phyloP scores from a whole-genome alignment of 441 rosid species.

The Viola pubescens region DNA sequence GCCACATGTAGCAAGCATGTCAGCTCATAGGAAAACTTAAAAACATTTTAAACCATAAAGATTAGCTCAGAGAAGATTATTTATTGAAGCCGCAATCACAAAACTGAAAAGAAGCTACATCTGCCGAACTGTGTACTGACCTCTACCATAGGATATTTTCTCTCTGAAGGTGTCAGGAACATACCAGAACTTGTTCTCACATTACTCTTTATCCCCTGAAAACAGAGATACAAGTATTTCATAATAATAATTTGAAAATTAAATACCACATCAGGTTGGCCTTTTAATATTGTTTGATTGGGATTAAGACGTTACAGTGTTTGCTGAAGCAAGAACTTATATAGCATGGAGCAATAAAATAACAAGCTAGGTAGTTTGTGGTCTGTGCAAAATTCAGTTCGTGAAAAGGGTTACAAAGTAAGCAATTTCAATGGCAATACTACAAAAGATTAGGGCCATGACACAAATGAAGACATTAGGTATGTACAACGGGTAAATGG shows the following conservation, averaged over 20 bases:
- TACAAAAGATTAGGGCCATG: background rate
- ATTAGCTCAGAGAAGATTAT: constrained; percentile 6
- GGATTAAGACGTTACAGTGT: too few relatives aligned
- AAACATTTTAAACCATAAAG: constrained; percentile 2
- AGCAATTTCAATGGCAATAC: background rate
- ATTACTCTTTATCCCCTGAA: constrained; percentile 79
- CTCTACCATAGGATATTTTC: constrained; percentile 69
- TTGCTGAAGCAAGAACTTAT: too few relatives aligned
- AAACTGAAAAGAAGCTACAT: constrained; percentile 6
- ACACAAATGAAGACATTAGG: background rate
- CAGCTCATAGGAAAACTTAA: background rate
- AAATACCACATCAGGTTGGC: background rate
- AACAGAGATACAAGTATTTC: constrained; percentile 7
- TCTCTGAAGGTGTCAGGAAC: constrained; percentile 67
- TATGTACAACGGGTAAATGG: background rate
- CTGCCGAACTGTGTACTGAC: constrained; percentile 26
- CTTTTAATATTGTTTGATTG: background rate
- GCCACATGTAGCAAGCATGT: background rate
- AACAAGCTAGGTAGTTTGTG: too few relatives aligned
- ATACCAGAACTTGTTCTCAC: constrained; percentile 97
- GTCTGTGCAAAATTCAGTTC: too few relatives aligned
- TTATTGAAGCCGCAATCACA: background rate
- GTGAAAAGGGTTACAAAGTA: background rate
- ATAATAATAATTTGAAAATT: constrained; percentile 6
- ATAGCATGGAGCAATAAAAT: too few relatives aligned